These are phyloP conservation scores for Coelastrella sp. DNA, from an alignment of 139 green algal species.

Conservation along the genomic window DNA sequence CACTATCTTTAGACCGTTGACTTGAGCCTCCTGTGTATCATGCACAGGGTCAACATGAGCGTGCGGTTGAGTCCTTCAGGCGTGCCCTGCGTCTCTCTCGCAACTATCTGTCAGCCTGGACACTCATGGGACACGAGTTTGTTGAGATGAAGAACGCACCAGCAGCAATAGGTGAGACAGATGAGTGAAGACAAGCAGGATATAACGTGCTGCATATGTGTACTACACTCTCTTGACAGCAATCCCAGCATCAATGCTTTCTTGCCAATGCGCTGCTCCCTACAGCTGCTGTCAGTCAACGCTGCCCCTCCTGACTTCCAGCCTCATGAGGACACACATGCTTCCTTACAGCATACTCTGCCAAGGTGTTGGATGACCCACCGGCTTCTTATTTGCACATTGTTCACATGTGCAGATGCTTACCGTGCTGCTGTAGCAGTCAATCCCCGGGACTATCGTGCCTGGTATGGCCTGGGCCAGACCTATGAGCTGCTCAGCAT, in stretches of 20 bases:
- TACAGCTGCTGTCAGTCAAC: no score
- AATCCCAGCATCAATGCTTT: no score
- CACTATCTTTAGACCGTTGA: background rate
- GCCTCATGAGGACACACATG: no score
- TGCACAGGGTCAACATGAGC: constrained; percentile 70
- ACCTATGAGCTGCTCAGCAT: constrained; percentile 96
- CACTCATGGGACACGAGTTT: constrained; percentile 98
- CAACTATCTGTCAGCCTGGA: constrained; percentile 95
- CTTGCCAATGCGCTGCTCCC: no score
- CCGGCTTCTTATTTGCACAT: no score
- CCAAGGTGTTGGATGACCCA: no score
- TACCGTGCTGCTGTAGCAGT: constrained; percentile 90
- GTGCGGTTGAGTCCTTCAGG: constrained; percentile 92
- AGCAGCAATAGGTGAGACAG: constrained; percentile 80
- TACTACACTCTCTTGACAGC: no score
- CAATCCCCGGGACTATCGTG: constrained; percentile 91
- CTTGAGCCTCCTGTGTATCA: background rate
- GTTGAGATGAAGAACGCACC: constrained; percentile 97
- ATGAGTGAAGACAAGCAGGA: background rate
- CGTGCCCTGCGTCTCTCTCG: constrained; percentile 91
- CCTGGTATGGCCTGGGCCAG: constrained; percentile 98
- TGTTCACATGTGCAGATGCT: constrained; percentile 70
- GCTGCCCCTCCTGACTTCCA: no score
- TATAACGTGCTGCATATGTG: background rate
- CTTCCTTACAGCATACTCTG: no score